Conservation (phyloP, 345 rosid species). For the Erucastrum elatum region DNA sequence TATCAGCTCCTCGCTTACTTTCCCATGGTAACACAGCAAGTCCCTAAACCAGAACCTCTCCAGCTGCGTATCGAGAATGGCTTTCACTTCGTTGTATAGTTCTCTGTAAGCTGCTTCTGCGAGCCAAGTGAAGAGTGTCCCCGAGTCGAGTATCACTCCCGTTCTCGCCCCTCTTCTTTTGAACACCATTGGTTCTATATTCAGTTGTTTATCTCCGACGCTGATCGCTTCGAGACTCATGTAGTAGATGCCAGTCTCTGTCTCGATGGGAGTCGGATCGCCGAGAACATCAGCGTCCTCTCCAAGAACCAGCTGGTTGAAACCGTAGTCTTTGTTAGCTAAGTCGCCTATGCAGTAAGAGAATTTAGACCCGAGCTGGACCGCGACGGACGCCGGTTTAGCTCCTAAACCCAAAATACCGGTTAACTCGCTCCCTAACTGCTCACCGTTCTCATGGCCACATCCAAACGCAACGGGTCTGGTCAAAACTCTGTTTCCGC, state of each 20-base stretch:
- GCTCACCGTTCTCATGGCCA: slow-evolving; percentile 44
- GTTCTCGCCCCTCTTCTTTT: slow-evolving; percentile 26
- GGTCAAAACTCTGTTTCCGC: slow-evolving; percentile 31
- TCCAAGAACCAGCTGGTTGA: slow-evolving; percentile 51
- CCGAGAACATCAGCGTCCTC: slow-evolving; percentile 48
- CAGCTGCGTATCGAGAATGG: slow-evolving; percentile 29
- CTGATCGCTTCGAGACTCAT: slow-evolving; percentile 55
- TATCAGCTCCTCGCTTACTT: slow-evolving; percentile 39
- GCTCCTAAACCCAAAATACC: slow-evolving; percentile 59
- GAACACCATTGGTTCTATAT: slow-evolving; percentile 42
- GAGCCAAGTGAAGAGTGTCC: slow-evolving; percentile 50
- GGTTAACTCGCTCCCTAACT: slow-evolving; percentile 33
- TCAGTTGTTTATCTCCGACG: slow-evolving; percentile 45
- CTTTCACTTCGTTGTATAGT: slow-evolving; percentile 38
- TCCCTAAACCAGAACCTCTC: slow-evolving; percentile 38
- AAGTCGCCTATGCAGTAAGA: slow-evolving; percentile 59
- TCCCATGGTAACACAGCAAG: slow-evolving; percentile 48
- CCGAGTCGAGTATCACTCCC: slow-evolving; percentile 51
- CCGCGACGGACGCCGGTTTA: slow-evolving; percentile 40
- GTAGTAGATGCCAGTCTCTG: slow-evolving; percentile 39
- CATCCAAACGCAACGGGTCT: slow-evolving; percentile 51
- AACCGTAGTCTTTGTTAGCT: slow-evolving; percentile 43
- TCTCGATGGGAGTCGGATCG: slow-evolving; percentile 49
- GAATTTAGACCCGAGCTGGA: slow-evolving; percentile 53
- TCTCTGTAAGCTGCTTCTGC: slow-evolving; percentile 42